These are phyloP conservation scores for Daldinia bambusicola DNA, from an alignment of 495 filamentous ascomycete species.

Conservation along the genomic window DNA sequence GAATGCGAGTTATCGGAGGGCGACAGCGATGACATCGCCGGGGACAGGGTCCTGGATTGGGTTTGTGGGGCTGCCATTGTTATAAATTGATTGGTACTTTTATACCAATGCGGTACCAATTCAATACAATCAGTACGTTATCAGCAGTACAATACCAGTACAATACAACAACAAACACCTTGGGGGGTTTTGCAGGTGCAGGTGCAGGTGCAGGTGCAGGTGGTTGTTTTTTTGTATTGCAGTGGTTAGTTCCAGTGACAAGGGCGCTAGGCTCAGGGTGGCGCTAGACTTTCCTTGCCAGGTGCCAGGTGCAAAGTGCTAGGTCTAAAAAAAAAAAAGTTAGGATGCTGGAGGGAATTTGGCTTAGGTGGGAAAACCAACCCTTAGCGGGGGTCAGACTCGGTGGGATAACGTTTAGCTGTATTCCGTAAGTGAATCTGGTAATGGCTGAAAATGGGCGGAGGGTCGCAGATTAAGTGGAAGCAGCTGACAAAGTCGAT, in stretches of 20 bases:
- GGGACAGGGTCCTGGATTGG: conserved; percentile 30
- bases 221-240: no score
- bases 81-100: conserved; percentile 36
- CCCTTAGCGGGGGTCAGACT: conserved; percentile 3
- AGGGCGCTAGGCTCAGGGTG: no score
- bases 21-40: conserved; percentile 44
- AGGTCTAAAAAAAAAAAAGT: conserved; percentile 2
- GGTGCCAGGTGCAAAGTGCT: conserved; percentile 1
- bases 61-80: conserved; percentile 43
- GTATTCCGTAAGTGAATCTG: no score
- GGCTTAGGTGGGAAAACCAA: background rate
- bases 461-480: conserved; percentile 25
- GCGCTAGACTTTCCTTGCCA: conserved; percentile 13
- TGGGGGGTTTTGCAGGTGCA: no score
- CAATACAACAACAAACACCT: background rate
- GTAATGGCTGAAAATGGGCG: background rate
- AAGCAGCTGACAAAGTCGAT: conserved; percentile 21
- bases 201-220: no score
- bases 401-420: background rate
- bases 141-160: background rate
- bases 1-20: conserved; percentile 24
- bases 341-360: conserved; percentile 11
- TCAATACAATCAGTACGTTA: background rate
- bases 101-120: background rate
- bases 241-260: no score